Evolutionary conservation across 2,329 filamentous ascomycete species (phyloP).

Genomic region (Fusarium sp.): DNA sequence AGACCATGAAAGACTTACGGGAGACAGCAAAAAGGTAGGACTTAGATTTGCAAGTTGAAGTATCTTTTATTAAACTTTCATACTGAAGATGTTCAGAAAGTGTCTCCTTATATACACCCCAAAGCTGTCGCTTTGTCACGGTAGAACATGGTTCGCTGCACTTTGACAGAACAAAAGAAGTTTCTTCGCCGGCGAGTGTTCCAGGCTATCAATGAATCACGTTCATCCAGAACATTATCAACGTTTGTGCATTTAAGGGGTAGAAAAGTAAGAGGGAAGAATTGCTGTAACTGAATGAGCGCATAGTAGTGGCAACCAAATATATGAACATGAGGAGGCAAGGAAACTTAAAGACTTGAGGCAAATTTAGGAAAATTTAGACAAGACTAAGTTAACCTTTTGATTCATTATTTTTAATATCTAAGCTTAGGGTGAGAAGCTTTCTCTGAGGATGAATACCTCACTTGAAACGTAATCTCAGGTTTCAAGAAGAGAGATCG

Average conservation of each 20-base stretch:
- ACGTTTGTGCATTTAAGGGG: constrained; percentile 11
- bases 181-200: not conserved
- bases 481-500: not conserved
- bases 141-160: not conserved
- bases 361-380: not conserved
- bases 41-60: not conserved
- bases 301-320: not conserved
- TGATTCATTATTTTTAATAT: not conserved
- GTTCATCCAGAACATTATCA: constrained; percentile 46
- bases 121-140: not conserved
- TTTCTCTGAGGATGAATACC: not conserved
- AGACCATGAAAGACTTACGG: not conserved
- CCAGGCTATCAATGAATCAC: constrained; percentile 13
- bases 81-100: not conserved
- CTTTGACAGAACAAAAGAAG: not conserved
- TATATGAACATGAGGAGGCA: not conserved
- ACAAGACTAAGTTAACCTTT: not conserved
- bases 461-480: not conserved
- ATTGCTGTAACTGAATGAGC: not conserved
- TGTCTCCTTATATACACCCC: not conserved
- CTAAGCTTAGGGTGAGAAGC: not conserved
- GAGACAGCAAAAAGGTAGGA: not conserved
- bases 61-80: not conserved
- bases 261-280: not conserved
- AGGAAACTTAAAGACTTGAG: not conserved